Evolutionary conservation across 345 rosid genomes (phyloP).

Genomic region (Boechera divaricarpa): DNA sequence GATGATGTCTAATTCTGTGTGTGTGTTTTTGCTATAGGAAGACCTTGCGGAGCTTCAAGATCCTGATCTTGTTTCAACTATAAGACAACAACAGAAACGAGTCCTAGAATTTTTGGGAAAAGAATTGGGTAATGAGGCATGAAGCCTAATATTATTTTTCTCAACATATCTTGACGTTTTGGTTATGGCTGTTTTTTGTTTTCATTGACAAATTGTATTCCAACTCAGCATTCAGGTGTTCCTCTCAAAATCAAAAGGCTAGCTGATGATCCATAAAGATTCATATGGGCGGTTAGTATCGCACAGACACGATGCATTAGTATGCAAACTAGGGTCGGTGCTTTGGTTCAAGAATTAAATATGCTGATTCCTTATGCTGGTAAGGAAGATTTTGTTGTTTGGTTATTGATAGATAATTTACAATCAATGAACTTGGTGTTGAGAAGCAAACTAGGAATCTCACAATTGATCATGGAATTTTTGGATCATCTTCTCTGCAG

Average conservation of each 20-base stretch:
- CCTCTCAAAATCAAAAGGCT: constrained; percentile 93
- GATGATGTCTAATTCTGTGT: constrained; percentile 23
- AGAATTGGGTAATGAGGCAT: constrained; percentile 73
- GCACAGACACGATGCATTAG: constrained; percentile 86
- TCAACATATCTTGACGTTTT: not conserved
- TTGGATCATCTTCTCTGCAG: constrained; percentile 52
- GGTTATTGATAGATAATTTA: not conserved
- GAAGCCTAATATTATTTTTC: constrained; percentile 15
- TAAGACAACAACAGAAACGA: constrained; percentile 72
- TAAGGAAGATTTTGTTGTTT: constrained; percentile 34
- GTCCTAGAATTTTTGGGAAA: constrained; percentile 85
- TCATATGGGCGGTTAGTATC: constrained; percentile 83
- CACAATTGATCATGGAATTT: not conserved
- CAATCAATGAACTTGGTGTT: not conserved
- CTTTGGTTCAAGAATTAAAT: constrained; percentile 82
- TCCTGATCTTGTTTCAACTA: constrained; percentile 72
- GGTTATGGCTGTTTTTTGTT: constrained; percentile 4
- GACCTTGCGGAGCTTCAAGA: constrained; percentile 91
- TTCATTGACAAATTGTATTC: constrained; percentile 29
- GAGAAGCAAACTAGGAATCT: not conserved
- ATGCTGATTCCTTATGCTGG: constrained; percentile 98
- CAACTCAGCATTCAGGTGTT: constrained; percentile 69
- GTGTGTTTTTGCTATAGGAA: constrained; percentile 50
- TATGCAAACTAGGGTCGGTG: constrained; percentile 84
- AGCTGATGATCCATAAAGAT: constrained; percentile 79